Percentiles rank a stretch among this genome's conserved stretches.
Evolutionary conservation across 2,329 filamentous ascomycete genomes (phyloP).

Genomic region (Beauveria australis): DNA sequence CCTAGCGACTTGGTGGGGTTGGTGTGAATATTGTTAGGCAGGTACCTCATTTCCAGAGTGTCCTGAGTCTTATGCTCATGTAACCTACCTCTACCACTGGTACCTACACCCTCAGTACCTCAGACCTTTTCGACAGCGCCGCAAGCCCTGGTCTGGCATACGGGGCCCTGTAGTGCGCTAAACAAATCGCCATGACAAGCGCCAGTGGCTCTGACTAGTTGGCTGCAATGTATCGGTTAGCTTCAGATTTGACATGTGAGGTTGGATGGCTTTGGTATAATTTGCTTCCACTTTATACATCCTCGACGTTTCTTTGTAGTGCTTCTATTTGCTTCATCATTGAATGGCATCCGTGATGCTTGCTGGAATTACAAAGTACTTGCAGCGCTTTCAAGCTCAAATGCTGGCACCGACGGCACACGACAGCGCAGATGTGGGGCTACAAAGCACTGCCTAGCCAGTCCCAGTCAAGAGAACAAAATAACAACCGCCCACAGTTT

Average conservation of each 20-base stretch:
- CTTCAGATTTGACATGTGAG: background rate
- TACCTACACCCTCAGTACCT: background rate
- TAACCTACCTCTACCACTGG: background rate
- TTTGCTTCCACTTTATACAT: too few relatives aligned
- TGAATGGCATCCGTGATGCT: too few relatives aligned
- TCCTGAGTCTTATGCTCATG: background rate
- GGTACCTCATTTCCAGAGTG: too few relatives aligned
- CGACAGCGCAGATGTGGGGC: slow-evolving; percentile 1
- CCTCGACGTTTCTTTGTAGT: too few relatives aligned
- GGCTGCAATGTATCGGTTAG: background rate
- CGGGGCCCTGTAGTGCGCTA: background rate
- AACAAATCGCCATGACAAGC: background rate
- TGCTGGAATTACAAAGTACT: background rate
- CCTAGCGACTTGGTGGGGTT: background rate
- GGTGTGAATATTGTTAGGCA: background rate
- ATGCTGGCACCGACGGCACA: background rate
- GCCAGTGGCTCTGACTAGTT: background rate
- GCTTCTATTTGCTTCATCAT: background rate
- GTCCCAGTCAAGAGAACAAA: slow-evolving; percentile 16
- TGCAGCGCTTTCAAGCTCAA: background rate
- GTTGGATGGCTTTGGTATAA: too few relatives aligned
- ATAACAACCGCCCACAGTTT: slow-evolving; percentile 17
- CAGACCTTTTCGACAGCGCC: background rate
- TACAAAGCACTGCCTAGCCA: slow-evolving; percentile 10
- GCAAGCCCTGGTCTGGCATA: background rate